phyloP scores from a whole-genome alignment of 345 rosid species.

The Hibiscus syriacus region DNA sequence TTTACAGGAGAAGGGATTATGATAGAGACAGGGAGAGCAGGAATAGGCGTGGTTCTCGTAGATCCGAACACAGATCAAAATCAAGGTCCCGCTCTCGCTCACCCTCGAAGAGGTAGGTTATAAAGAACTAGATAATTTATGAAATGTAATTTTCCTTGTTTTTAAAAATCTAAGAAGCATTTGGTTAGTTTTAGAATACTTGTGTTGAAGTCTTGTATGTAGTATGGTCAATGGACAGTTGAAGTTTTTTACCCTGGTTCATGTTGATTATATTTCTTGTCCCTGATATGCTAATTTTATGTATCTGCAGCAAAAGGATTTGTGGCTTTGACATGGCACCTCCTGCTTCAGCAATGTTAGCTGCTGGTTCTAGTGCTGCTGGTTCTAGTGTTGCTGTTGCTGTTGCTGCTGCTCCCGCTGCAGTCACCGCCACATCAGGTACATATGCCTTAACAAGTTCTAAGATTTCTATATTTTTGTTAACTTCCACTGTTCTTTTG shows the following conservation, averaged over 20 bases:
- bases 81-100: constrained; percentile 41
- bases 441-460: constrained; percentile 22
- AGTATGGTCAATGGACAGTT: no score
- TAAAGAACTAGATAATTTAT: not conserved
- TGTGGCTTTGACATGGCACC: constrained; percentile 99
- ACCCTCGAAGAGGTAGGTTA: constrained; percentile 58
- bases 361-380: constrained; percentile 49
- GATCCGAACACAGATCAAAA: constrained; percentile 66
- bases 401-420: not conserved
- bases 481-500: constrained; percentile 46
- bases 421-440: constrained; percentile 36
- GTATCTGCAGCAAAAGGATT: constrained; percentile 76
- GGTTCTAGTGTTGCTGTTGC: constrained; percentile 37
- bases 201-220: not conserved
- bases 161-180: not conserved
- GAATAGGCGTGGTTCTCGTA: constrained; percentile 44
- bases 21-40: constrained; percentile 69
- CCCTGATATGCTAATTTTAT: not conserved
- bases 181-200: not conserved
- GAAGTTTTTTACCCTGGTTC: not conserved
- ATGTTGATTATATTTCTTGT: not conserved
- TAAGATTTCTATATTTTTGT: constrained; percentile 21
- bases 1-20: constrained; percentile 49
- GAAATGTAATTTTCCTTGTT: not conserved
- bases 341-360: constrained; percentile 69